Conservation (phyloP, 768 basidiomycete species). For the Tricholoma furcatifolium region DNA sequence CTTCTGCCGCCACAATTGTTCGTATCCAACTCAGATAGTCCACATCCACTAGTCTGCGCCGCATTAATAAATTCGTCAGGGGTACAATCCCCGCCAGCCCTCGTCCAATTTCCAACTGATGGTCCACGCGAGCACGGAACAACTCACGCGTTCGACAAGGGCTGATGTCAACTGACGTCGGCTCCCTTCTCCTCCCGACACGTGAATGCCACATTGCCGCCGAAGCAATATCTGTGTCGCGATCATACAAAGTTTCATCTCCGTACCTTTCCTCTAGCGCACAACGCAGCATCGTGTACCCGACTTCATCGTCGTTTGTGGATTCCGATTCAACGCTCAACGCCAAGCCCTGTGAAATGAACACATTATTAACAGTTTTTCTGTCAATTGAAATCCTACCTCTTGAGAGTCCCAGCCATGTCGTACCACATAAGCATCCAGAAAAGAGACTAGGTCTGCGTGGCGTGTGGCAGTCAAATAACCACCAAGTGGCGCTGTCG, state of each 20-base stretch:
- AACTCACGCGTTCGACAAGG: conserved; percentile 29
- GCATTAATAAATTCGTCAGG: conserved; percentile 38
- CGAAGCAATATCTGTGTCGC: conserved; percentile 48
- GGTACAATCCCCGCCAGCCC: conserved; percentile 51
- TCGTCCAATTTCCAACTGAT: conserved; percentile 40
- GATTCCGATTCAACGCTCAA: conserved; percentile 30
- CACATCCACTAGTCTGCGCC: conserved; percentile 47
- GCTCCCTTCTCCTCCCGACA: conserved; percentile 30
- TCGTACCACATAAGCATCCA: conserved; percentile 49
- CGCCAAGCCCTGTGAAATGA: conserved; percentile 25
- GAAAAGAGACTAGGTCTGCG: conserved; percentile 51
- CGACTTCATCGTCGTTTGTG: conserved; percentile 56
- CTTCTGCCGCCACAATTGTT: conserved; percentile 65
- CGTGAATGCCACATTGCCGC: conserved; percentile 48
- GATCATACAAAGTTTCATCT: conserved; percentile 32
- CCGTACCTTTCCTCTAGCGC: conserved; percentile 21
- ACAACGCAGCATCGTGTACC: conserved; percentile 42
- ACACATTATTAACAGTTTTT: background rate
- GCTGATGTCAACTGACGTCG: conserved; percentile 31
- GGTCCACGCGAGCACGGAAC: conserved; percentile 42
- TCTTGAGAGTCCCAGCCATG: conserved; percentile 32
- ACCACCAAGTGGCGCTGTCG: background rate
- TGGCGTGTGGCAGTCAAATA: conserved; percentile 17
- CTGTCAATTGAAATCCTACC: conserved; percentile 28
- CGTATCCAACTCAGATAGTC: conserved; percentile 74